Conservation (phyloP, 2,329 filamentous ascomycete genomes). For the Fusarium sp. region DNA sequence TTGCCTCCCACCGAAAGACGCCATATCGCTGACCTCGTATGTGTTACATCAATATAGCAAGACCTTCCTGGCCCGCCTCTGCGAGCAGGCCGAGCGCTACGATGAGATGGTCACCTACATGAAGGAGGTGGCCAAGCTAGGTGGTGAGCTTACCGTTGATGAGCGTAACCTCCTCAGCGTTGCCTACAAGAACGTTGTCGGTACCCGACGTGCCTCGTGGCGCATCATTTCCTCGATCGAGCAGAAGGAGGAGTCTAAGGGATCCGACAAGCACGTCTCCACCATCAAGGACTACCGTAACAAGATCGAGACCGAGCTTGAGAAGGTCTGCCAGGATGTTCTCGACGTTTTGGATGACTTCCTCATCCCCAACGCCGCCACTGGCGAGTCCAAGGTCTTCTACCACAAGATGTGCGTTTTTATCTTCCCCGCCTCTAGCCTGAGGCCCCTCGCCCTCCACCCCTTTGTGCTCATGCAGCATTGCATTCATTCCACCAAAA, state of each 20-base stretch:
- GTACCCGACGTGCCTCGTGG: conserved; percentile 98
- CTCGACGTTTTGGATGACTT: conserved; percentile 92
- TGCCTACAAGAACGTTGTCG: conserved; percentile 99
- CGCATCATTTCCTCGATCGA: conserved; percentile 99
- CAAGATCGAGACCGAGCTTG: conserved; percentile 98
- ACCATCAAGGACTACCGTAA: conserved; percentile 98
- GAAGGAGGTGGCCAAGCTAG: conserved; percentile 98
- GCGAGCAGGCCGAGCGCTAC: conserved; percentile 99
- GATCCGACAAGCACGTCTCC: conserved; percentile 92
- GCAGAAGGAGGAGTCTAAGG: conserved; percentile 99
- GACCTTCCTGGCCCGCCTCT: conserved; percentile 99
- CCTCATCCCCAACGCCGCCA: conserved; percentile 94
- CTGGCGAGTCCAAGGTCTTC: conserved; percentile 99
- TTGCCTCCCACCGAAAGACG: conserved; percentile 33
- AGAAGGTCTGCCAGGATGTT: conserved; percentile 98
- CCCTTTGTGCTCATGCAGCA: conserved; percentile 28
- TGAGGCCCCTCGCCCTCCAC: conserved; percentile 29
- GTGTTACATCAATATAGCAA: conserved; percentile 70
- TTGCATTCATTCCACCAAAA: conserved; percentile 9
- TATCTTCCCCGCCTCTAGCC: conserved; percentile 31
- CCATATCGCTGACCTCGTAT: conserved; percentile 43
- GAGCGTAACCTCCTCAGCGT: conserved; percentile 99
- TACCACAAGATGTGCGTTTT: conserved; percentile 97
- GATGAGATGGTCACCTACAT: conserved; percentile 99
- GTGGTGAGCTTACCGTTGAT: conserved; percentile 88